A percentile compares a stretch with the other conserved stretches of the same genome.
These are phyloP conservation scores for Trichoderma atroviride DNA, from an alignment of 2,329 filamentous ascomycete species.

Conservation along the genomic window DNA sequence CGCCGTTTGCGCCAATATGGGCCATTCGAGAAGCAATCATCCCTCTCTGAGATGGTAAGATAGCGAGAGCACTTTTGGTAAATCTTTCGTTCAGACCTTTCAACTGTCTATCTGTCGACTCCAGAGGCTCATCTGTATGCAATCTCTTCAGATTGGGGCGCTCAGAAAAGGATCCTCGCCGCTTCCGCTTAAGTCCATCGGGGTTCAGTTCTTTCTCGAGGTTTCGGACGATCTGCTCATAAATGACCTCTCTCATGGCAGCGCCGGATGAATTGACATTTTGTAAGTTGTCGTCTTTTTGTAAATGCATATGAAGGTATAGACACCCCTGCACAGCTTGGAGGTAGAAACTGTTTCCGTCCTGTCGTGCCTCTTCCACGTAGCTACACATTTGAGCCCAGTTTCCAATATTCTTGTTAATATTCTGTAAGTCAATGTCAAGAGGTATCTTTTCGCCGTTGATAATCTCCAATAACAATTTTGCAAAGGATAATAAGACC, in stretches of 20 bases:
- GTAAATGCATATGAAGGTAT: conserved; percentile 15
- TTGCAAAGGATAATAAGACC: conserved; percentile 22
- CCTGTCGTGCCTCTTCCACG: conserved; percentile 15
- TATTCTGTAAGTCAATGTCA: neutral
- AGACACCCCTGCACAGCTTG: conserved; percentile 22
- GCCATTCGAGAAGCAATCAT: neutral
- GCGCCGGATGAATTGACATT: neutral
- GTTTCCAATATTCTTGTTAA: conserved; percentile 2
- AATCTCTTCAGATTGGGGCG: neutral
- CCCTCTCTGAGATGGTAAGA: neutral
- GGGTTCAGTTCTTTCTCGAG: conserved; percentile 24
- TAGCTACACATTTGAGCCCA: conserved; percentile 22
- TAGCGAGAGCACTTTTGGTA: neutral
- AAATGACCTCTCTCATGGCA: conserved; percentile 16
- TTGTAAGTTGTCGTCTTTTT: neutral
- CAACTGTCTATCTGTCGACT: too few relatives aligned
- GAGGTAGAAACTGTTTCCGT: conserved; percentile 22
- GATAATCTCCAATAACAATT: conserved; percentile 21
- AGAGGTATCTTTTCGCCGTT: conserved; percentile 18
- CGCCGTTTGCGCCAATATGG: too few relatives aligned
- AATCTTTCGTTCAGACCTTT: neutral
- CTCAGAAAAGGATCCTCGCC: neutral
- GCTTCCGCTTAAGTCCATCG: conserved; percentile 11
- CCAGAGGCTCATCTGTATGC: neutral
- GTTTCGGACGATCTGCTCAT: conserved; percentile 23